phyloP scores from a whole-genome alignment of 2,329 filamentous ascomycete species.

The Fusarium anthophilum region DNA sequence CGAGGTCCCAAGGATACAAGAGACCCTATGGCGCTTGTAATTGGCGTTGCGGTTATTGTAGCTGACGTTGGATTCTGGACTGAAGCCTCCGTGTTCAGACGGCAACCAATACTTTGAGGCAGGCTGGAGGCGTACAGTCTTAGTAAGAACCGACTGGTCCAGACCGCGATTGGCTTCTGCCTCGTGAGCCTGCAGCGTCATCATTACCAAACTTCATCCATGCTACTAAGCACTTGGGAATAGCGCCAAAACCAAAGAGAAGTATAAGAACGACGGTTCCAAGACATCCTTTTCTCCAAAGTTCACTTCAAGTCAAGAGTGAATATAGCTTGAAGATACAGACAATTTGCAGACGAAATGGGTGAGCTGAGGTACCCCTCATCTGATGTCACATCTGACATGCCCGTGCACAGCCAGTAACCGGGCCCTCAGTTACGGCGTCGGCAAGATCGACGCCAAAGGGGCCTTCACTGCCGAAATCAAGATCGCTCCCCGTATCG shows the following conservation, averaged over 20 bases:
- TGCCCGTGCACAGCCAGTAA: background rate
- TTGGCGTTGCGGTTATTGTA: fast-evolving
- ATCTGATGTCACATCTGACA: background rate
- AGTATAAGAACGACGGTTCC: background rate
- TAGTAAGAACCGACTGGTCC: background rate
- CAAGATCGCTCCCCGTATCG: constrained; percentile 7
- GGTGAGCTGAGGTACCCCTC: background rate
- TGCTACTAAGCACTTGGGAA: background rate
- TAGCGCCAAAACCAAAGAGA: background rate
- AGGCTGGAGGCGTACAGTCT: background rate
- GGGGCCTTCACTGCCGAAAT: constrained; percentile 36
- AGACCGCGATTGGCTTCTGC: background rate
- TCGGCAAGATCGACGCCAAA: constrained; percentile 9
- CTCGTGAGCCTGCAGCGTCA: constrained; percentile 2
- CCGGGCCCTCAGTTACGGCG: constrained; percentile 1
- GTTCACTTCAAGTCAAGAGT: too few relatives aligned
- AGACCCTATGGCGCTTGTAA: too few relatives aligned
- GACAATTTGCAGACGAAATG: background rate
- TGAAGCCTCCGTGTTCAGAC: background rate
- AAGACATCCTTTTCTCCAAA: background rate
- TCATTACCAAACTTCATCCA: background rate
- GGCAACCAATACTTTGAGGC: background rate
- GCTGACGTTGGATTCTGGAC: background rate
- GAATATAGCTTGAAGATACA: background rate
- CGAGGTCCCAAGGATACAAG: background rate